These are phyloP conservation scores for Leptographium procerum DNA, from an alignment of 2,329 filamentous ascomycete species.

Conservation along the genomic window DNA sequence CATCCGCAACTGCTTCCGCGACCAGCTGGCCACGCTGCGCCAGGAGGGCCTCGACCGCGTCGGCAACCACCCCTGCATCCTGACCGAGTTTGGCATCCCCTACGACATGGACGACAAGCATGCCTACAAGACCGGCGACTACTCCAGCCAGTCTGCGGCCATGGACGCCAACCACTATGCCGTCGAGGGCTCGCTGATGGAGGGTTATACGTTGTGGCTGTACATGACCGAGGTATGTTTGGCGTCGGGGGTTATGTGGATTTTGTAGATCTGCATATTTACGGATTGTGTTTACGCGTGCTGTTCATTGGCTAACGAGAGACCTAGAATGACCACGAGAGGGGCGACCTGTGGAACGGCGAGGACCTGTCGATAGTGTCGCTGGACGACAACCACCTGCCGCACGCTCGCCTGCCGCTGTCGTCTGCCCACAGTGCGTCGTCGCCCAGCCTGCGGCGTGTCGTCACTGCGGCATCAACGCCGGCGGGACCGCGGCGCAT, in stretches of 20 bases:
- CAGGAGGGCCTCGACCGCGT: conserved; percentile 82
- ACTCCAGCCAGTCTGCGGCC: conserved; percentile 80
- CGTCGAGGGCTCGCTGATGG: conserved; percentile 70
- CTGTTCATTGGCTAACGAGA: neutral
- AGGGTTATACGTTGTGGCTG: conserved; percentile 82
- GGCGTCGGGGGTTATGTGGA: neutral
- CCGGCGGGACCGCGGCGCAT: conserved; percentile 13
- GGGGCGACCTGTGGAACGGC: conserved; percentile 94
- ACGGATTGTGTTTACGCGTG: conserved; percentile 1
- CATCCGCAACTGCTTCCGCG: conserved; percentile 83
- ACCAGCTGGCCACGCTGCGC: conserved; percentile 72
- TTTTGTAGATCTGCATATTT: neutral
- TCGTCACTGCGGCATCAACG: conserved; percentile 18
- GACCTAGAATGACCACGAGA: conserved; percentile 66
- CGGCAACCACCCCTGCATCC: conserved; percentile 77
- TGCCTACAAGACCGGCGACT: conserved; percentile 92
- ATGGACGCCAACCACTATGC: conserved; percentile 96
- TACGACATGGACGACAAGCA: conserved; percentile 98
- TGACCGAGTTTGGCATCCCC: conserved; percentile 94
- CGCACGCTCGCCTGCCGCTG: conserved; percentile 37
- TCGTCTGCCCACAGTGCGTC: conserved; percentile 24
- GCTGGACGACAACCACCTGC: conserved; percentile 60
- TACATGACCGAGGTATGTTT: conserved; percentile 58
- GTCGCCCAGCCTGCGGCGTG: conserved; percentile 32
- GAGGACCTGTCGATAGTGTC: conserved; percentile 92